Conservation (phyloP, 1,284 basidiomycete species). For the Microbotryum silenes-acaulis region DNA sequence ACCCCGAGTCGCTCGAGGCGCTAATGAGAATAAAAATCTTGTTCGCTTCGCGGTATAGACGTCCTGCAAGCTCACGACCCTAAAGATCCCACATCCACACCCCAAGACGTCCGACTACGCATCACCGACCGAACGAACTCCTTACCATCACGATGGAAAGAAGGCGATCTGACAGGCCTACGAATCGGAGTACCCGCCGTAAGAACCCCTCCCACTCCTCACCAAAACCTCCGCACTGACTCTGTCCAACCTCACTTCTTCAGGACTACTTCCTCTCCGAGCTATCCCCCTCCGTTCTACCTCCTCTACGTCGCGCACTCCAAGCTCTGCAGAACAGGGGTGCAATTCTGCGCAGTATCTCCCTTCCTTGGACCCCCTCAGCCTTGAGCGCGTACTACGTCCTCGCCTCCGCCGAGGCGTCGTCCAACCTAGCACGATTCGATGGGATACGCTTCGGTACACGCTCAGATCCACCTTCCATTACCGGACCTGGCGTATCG, state of each 20-base stretch:
- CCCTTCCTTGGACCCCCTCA: slow-evolving; percentile 66
- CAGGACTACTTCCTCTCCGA: slow-evolving; percentile 73
- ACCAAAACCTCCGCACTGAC: slow-evolving; percentile 48
- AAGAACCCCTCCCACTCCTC: background rate
- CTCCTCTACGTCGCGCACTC: slow-evolving; percentile 50
- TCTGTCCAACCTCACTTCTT: accelerated
- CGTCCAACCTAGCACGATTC: slow-evolving; percentile 83
- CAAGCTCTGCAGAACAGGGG: slow-evolving; percentile 52
- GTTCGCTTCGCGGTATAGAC: slow-evolving; percentile 44
- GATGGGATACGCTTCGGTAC: slow-evolving; percentile 57
- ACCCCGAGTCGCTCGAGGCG: background rate
- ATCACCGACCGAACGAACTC: background rate
- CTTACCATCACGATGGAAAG: background rate
- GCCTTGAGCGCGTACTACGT: slow-evolving; percentile 93
- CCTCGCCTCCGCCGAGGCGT: slow-evolving; percentile 86
- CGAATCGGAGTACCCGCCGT: slow-evolving; percentile 42
- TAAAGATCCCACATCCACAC: slow-evolving; percentile 70
- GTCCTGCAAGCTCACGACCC: slow-evolving; percentile 58
- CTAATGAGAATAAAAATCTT: background rate
- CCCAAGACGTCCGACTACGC: background rate
- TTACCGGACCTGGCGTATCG: background rate
- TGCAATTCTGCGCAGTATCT: slow-evolving; percentile 63
- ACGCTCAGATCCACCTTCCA: background rate
- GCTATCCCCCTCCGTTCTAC: slow-evolving; percentile 50
- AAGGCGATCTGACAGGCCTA: slow-evolving; percentile 44